phyloP scores from a whole-genome alignment of 176 grass and related monocot species.

The Canna indica region DNA sequence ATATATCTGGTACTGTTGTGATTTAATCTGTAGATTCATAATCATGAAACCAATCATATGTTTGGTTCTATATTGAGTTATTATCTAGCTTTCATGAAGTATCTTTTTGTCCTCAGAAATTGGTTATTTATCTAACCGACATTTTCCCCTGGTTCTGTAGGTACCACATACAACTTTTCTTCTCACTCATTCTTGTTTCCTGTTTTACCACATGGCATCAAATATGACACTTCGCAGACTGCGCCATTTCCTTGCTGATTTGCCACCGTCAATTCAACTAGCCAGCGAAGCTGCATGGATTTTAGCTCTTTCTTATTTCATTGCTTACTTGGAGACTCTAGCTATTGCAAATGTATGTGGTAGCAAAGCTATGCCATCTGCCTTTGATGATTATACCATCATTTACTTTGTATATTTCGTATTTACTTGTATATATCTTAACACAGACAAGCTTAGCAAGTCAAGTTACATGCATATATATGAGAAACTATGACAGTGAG shows the following conservation, averaged over 20 bases:
- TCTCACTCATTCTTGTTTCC: conserved; percentile 75
- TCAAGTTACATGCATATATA: neutral
- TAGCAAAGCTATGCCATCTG: neutral
- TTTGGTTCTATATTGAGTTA: neutral
- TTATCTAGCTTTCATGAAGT: neutral
- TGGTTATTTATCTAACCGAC: neutral
- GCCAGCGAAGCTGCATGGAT: conserved; percentile 63
- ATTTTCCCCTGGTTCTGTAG: conserved; percentile 46
- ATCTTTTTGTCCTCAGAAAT: neutral
- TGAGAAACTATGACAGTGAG: too few species aligned
- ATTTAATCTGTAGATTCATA: neutral
- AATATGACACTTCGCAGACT: conserved; percentile 88
- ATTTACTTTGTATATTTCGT: neutral
- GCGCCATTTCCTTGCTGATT: conserved; percentile 37
- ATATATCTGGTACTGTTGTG: neutral
- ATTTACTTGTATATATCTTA: neutral
- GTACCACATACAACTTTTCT: conserved; percentile 84
- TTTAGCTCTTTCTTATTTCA: conserved; percentile 78
- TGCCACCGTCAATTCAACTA: conserved; percentile 54
- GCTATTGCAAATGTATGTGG: conserved; percentile 85
- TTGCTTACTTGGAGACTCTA: conserved; percentile 88
- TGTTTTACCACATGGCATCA: conserved; percentile 85
- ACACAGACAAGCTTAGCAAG: neutral
- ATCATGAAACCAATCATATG: neutral
- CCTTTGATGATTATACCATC: neutral